Evolutionary conservation across 2,329 filamentous ascomycete genomes (phyloP).

Genomic region (Diplocarpon mali): DNA sequence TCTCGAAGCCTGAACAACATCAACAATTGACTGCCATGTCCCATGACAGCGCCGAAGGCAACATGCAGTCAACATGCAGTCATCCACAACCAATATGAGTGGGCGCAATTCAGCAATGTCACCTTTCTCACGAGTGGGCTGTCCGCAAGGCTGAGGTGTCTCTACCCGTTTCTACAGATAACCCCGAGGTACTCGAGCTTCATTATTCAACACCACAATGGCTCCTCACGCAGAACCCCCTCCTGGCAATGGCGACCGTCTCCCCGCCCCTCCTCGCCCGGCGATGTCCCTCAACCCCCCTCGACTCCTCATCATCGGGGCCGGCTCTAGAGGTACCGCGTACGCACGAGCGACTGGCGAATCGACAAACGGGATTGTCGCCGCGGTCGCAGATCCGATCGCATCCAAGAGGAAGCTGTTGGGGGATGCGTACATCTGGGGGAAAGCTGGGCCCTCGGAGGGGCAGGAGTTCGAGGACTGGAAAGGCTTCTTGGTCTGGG

Average conservation of each 20-base stretch:
- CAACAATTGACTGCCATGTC: no score
- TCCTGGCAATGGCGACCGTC: conserved; percentile 12
- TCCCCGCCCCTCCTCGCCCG: conserved; percentile 22
- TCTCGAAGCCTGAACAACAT: not conserved
- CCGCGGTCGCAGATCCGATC: conserved; percentile 72
- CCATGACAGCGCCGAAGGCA: no score
- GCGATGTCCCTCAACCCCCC: conserved; percentile 36
- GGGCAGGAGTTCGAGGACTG: conserved; percentile 65
- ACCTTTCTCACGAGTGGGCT: no score
- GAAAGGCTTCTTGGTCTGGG: conserved; percentile 66
- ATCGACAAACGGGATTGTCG: conserved; percentile 56
- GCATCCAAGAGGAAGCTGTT: conserved; percentile 64
- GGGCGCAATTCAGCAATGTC: no score
- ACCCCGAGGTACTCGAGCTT: no score
- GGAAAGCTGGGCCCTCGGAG: conserved; percentile 34
- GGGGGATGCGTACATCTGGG: conserved; percentile 65
- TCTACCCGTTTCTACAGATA: not conserved
- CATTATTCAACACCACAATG: conserved; percentile 10
- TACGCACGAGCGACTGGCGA: conserved; percentile 61
- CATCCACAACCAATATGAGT: no score
- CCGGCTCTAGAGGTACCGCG: conserved; percentile 64
- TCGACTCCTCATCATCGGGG: conserved; percentile 70
- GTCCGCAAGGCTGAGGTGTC: conserved; percentile 13
- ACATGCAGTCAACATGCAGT: no score
- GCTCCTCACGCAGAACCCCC: conserved; percentile 22